Percentiles rank a stretch among this genome's conserved stretches.
phyloP scores from a whole-genome alignment of 2,329 filamentous ascomycete species.

The Ascochyta pisi region DNA sequence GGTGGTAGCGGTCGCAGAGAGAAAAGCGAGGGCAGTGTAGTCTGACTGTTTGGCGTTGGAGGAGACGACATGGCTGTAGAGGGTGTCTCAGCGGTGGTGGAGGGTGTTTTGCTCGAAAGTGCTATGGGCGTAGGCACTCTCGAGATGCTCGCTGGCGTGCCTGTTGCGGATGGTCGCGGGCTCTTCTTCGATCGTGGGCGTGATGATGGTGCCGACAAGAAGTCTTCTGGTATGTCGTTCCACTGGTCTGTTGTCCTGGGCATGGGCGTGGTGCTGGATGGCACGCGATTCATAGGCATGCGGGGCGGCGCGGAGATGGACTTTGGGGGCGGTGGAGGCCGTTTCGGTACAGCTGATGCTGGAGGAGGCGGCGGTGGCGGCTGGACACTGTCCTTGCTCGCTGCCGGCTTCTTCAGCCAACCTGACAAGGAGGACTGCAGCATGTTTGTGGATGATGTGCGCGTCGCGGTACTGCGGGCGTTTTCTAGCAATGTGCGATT shows the following conservation, averaged over 20 bases:
- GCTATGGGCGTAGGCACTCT: slow-evolving; percentile 25
- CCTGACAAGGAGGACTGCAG: slow-evolving; percentile 55
- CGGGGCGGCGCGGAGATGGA: slow-evolving; percentile 27
- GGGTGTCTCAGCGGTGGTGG: slow-evolving; percentile 7
- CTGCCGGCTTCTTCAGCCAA: slow-evolving; percentile 56
- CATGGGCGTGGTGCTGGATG: slow-evolving; percentile 21
- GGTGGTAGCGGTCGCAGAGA: slow-evolving; percentile 49
- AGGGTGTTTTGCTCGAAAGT: background rate
- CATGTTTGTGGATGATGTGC: slow-evolving; percentile 34
- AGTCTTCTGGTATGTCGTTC: slow-evolving; percentile 40
- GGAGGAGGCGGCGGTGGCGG: slow-evolving; percentile 13
- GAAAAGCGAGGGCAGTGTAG: slow-evolving; percentile 26
- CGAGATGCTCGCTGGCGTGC: slow-evolving; percentile 26
- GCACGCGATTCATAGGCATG: slow-evolving; percentile 17
- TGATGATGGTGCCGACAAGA: slow-evolving; percentile 33
- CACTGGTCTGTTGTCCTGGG: slow-evolving; percentile 33
- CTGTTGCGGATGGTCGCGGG: slow-evolving; percentile 28
- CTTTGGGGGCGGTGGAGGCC: slow-evolving; percentile 31
- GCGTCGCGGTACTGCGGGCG: background rate
- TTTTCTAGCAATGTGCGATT: background rate
- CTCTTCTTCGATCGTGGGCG: slow-evolving; percentile 35
- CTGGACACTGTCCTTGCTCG: slow-evolving; percentile 35
- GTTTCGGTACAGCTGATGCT: slow-evolving; percentile 12
- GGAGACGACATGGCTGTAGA: slow-evolving; percentile 4
- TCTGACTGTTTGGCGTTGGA: background rate